Base-by-base conservation (phyloP, 352 stramenopile genomes). In the Globisporangium recalcitrans region DNA sequence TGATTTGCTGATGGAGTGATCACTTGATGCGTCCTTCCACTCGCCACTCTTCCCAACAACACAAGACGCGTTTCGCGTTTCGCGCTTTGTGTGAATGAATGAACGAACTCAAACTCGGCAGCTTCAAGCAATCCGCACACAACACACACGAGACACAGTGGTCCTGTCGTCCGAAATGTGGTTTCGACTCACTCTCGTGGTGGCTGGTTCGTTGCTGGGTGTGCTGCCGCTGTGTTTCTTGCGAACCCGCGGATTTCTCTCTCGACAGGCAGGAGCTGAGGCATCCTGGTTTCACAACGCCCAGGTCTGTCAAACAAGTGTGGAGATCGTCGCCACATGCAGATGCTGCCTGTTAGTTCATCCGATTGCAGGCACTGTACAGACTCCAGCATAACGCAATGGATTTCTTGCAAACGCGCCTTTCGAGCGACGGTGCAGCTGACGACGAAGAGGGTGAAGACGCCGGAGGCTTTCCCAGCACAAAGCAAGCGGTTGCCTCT, bases 1-100 rank as follows among this genome's bases (percentile, higher is more conserved):
- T 55, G 49, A 55, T 55, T 55, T 55, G 49, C 26, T 55, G 49
- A 32, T 10, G 29, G 22, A 22, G 49, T 55, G 27, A 55, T 55
- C 49, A 10, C 49, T 21, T 55, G 49, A 55, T 55, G 27, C 49
- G 49, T 55, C n/a, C 21, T 24, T 27, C 27, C 27, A 21, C 7
- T 21, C 16, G 21, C 1, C 27, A 40, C 49, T 55, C 49, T 24
- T 55, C 11, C 8, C 38, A 16, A 16, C 27, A n/a, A 44, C 36
- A 44, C 36, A 14, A 44, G 36, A 44, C 36, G 36, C 36, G 19
- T n/a, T n/a, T n/a, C n/a, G n/a, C n/a, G n/a, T n/a, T n/a, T 31
- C 5, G 27, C 27, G 27, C 5, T 31, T 31, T 46, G 38, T 21
- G 22, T 14, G 9, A 14, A 38, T 4, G 32, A 38, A 38, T 4